These are phyloP conservation scores for Clohesyomyces aquaticus DNA, from an alignment of 495 filamentous ascomycete species.

Conservation along the genomic window DNA sequence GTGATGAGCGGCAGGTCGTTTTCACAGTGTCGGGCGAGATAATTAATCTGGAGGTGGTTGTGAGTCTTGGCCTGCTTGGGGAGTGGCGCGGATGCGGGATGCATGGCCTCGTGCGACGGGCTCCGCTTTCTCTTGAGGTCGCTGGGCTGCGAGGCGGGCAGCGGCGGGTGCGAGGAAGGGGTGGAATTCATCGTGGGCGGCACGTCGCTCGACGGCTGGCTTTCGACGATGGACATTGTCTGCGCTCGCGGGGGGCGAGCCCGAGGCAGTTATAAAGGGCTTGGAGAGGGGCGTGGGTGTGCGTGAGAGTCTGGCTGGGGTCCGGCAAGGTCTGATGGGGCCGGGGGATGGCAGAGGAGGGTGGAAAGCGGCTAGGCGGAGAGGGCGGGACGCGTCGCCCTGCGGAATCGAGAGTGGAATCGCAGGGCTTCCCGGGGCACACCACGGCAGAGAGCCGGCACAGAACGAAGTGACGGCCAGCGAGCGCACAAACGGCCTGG, in stretches of 20 bases:
- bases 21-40: constrained; percentile 67
- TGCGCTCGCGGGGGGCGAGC: constrained; percentile 11
- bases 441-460: not conserved
- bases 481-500: not conserved
- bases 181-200: not conserved
- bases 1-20: constrained; percentile 66
- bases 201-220: constrained; percentile 3
- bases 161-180: constrained; percentile 12
- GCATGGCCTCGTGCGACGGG: constrained; percentile 52
- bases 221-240: constrained; percentile 25
- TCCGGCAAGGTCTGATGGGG: constrained; percentile 26
- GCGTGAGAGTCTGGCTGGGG: constrained; percentile 21
- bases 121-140: constrained; percentile 64
- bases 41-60: constrained; percentile 78
- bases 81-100: constrained; percentile 48
- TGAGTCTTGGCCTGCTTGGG: constrained; percentile 56
- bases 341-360: constrained; percentile 23
- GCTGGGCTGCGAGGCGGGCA: constrained; percentile 2
- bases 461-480: not conserved
- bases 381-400: not conserved
- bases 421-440: too few species aligned
- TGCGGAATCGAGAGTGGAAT: too few species aligned
- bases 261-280: constrained; percentile 26
- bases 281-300: constrained; percentile 30
- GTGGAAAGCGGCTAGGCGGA: not conserved